Evolutionary conservation across 257 asterid species (phyloP), one percentile per base, ranked within the genome.

Genomic region (Scutellaria barbata): DNA sequence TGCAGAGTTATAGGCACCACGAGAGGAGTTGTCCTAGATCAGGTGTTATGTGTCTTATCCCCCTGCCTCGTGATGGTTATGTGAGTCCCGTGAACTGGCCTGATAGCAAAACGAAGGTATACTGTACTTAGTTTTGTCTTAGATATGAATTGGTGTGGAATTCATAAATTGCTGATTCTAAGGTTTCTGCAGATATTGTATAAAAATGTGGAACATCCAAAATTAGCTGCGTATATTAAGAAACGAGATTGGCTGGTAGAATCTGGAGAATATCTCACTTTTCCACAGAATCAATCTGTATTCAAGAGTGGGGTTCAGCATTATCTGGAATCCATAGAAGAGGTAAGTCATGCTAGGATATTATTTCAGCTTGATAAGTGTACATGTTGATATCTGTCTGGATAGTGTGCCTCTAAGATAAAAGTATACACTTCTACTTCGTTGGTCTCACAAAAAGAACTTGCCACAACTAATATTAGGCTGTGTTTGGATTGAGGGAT

Each of bases 191-290:
- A 94, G 99, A 81, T 94, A 81, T 50, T 81, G 74, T 82, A 91
- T 74, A 89, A 83, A 80, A 91, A 94, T 80, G 95, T 91, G 74
- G 96, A 92, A 39, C 99, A 94, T 79, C 97, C 96, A 9, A 94
- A 94, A 77, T 66, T 94, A 79, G 90, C 90, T 54, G 85, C 95
- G 10, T 91, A 76, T 59, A 73, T 89, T 79, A 91, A 85, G 87
- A 68, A 80, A 9, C 87, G 73, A 33, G 88, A 83, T 67, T 94
- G 99, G 99, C 77, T 88, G 72, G 89, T 83, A 60, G 88, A 91
- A 77, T 87, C 87, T 3, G 93, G 92, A 33, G 95, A 91, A 46
- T 85, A 94, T 81, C 92, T 91, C 74, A 60, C 81, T 53, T 94
- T 94, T 78, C 96, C 95, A 0, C 80, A 73, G 79, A 81, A 84